Percentiles rank a stretch among this genome's conserved stretches.
These are phyloP conservation scores for Albugo laibachii DNA, from an alignment of 352 stramenopile species.

Conservation along the genomic window DNA sequence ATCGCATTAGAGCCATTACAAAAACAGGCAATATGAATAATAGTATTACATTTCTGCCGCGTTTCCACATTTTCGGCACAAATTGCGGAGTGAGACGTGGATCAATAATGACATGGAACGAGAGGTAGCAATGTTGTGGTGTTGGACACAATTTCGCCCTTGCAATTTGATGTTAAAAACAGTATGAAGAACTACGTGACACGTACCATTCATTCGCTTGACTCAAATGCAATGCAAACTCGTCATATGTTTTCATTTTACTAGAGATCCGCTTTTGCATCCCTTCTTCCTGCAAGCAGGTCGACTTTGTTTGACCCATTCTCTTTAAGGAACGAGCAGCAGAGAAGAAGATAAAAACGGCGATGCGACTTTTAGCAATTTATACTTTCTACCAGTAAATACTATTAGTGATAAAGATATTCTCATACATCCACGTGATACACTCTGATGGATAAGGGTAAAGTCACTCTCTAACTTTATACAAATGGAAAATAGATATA, in stretches of 20 bases:
- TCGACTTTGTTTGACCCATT: conserved; percentile 51
- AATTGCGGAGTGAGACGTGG: conserved; percentile 32
- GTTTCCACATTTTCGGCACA: conserved; percentile 50
- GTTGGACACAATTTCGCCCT: conserved; percentile 50
- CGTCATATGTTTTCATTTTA: conserved; percentile 45
- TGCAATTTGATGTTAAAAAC: background rate
- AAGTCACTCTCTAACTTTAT: too few relatives aligned
- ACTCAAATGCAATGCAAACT: conserved; percentile 47
- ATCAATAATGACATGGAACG: conserved; percentile 56
- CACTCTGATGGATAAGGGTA: too few relatives aligned
- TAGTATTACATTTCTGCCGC: conserved; percentile 31
- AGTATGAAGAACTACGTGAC: conserved; percentile 1
- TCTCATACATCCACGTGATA: too few relatives aligned
- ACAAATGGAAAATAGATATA: too few relatives aligned
- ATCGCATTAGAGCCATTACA: background rate
- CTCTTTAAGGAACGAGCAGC: background rate
- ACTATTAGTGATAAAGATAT: too few relatives aligned
- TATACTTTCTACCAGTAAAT: too few relatives aligned
- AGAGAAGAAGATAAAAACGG: too few relatives aligned
- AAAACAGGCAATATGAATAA: background rate
- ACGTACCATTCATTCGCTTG: conserved; percentile 60
- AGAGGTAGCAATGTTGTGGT: conserved; percentile 51
- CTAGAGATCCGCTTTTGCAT: conserved; percentile 51
- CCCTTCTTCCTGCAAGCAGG: conserved; percentile 31
- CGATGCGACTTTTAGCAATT: too few relatives aligned